These are phyloP conservation scores for Lentinus brumalis DNA, from an alignment of 768 basidiomycete species.

Conservation along the genomic window DNA sequence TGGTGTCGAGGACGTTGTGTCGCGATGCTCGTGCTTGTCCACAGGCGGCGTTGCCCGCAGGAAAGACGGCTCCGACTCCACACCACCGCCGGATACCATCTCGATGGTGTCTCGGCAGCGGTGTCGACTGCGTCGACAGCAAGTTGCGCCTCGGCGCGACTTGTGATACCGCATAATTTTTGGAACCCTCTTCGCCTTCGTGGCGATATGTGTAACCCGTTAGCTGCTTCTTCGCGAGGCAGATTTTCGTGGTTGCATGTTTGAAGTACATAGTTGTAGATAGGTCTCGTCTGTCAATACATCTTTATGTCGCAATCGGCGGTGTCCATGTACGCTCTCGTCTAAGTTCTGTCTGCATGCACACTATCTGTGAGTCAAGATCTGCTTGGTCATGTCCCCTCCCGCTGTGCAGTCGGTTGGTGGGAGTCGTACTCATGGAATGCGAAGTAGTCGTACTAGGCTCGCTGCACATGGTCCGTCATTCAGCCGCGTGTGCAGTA, in stretches of 20 bases:
- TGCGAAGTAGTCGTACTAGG: too few species aligned
- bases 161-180: conserved; percentile 35
- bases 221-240: conserved; percentile 15
- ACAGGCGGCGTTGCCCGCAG: background rate
- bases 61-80: background rate
- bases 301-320: background rate
- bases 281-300: background rate
- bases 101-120: background rate
- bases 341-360: background rate
- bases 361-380: background rate
- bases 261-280: too few species aligned
- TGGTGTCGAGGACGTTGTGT: background rate
- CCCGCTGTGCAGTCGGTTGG: too few species aligned
- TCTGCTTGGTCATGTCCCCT: too few species aligned
- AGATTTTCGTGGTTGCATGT: background rate
- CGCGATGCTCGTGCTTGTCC: background rate
- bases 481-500: too few species aligned
- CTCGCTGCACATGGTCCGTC: too few species aligned
- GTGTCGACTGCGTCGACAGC: background rate
- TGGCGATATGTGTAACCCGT: conserved; percentile 25
- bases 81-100: background rate
- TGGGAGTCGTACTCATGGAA: too few species aligned
- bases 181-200: conserved; percentile 35
- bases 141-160: background rate
- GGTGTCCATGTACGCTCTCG: too few species aligned